Evolutionary conservation across 176 grass and related monocot species (phyloP), one percentile per base, ranked within the genome.

Genomic region (Leersia perrieri): DNA sequence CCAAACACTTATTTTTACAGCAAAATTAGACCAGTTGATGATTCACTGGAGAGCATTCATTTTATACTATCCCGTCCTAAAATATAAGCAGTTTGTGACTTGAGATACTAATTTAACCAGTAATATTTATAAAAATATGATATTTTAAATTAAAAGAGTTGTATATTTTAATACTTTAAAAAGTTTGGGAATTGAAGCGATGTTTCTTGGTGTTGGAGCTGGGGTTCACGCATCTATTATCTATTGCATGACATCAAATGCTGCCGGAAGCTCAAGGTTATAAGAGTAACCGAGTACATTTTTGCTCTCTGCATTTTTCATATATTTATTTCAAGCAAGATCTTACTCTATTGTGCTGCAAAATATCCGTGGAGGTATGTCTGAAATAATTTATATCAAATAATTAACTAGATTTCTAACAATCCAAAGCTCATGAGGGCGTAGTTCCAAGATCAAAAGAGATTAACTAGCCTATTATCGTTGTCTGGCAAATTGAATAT

Each of bases 211-310:
- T 77, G 85, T 92, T 80, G 80, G 95, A 87, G 88, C 92, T 87
- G 95, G 92, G 82, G 81, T 98, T 85, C 95, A 98, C 83, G 92
- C 95, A 85, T 89, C 75, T 51, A 94, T 98, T 92, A 87, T 98
- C 66, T 98, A 94, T 85, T 88, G 94, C 75, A 98, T 98, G 67
- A 94, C 94, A 80, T 94, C 92, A 68, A 94, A 98, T 94, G 92
- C 92, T 81, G 92, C 92, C 84, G 95, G 92, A 80, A 94, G 95
- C 77, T 98, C 95, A 62, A 89, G 95, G 95, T 98, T 80, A 81
- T 65, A 35, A 27, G 15, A 86, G 27, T 55, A 78, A 57, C 63
- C 58, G 6, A 11, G 26, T 82, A 70, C 11, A 72, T 81, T 72
- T 66, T 20, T 78, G 30, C 3, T 78, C 3, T 82, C 31, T 74